phyloP scores from a whole-genome alignment of 345 rosid species.

The Eucalyptus pauciflora region DNA sequence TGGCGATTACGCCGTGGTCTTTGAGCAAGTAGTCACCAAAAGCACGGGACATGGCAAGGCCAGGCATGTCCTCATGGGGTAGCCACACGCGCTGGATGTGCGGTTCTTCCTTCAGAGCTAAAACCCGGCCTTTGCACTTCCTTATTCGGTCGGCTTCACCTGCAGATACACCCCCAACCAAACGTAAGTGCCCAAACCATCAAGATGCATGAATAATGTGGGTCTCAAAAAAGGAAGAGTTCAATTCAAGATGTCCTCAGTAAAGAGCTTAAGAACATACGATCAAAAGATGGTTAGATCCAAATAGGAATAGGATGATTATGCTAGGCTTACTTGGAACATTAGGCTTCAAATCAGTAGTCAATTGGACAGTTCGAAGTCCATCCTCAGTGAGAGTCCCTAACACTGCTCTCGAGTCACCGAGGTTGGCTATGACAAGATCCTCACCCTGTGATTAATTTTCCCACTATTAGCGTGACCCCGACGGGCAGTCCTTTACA shows the following conservation, averaged over 20 bases:
- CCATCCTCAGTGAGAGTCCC: slow-evolving; percentile 38
- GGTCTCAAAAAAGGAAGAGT: neutral
- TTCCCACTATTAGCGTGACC: neutral
- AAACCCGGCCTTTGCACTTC: slow-evolving; percentile 61
- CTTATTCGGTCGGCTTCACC: slow-evolving; percentile 82
- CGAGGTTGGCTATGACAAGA: slow-evolving; percentile 75
- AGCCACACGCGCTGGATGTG: slow-evolving; percentile 85
- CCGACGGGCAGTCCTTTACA: neutral
- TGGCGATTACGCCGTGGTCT: slow-evolving; percentile 57
- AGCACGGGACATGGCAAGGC: slow-evolving; percentile 95
- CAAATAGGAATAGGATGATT: neutral
- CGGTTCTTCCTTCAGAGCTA: slow-evolving; percentile 59
- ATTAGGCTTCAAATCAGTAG: slow-evolving; percentile 74
- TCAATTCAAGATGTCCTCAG: neutral
- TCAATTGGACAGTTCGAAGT: slow-evolving; percentile 40
- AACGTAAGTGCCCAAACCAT: neutral
- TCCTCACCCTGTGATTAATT: slow-evolving; percentile 38
- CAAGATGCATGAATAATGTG: neutral
- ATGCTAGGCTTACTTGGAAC: slow-evolving; percentile 41
- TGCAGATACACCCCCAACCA: neutral
- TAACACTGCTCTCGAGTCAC: slow-evolving; percentile 81
- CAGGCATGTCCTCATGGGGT: slow-evolving; percentile 67
- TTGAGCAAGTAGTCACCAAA: slow-evolving; percentile 75
- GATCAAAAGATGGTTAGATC: neutral
- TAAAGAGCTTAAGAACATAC: neutral